phyloP scores from a whole-genome alignment of 2,329 filamentous ascomycete genomes.

The Pyricularia pennisetigena region DNA sequence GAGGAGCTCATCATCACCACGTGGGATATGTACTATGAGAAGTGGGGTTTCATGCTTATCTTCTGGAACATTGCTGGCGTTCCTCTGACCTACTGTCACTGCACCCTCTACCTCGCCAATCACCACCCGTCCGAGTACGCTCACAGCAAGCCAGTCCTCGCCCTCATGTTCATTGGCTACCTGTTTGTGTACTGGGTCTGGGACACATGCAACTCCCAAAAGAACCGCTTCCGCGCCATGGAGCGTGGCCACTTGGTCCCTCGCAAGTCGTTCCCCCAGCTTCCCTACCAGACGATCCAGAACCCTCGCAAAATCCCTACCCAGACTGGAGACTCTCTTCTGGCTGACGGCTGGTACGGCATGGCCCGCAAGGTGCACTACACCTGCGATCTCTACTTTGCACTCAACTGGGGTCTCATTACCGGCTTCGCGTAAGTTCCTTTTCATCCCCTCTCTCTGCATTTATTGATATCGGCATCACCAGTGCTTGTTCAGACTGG shows the following conservation, averaged over 20 bases:
- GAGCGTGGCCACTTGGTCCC: slow-evolving; percentile 54
- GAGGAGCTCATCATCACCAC: slow-evolving; percentile 74
- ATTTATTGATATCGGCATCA: neutral
- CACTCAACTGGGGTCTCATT: slow-evolving; percentile 68
- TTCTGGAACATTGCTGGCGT: slow-evolving; percentile 85
- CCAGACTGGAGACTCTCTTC: slow-evolving; percentile 56
- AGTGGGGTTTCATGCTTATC: slow-evolving; percentile 83
- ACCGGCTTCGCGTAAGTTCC: slow-evolving; percentile 52
- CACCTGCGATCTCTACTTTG: slow-evolving; percentile 70
- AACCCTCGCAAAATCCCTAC: slow-evolving; percentile 66
- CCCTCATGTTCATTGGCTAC: slow-evolving; percentile 51
- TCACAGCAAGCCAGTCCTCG: slow-evolving; percentile 55
- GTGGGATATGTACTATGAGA: slow-evolving; percentile 87
- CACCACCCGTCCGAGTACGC: slow-evolving; percentile 60
- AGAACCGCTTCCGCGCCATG: slow-evolving; percentile 69
- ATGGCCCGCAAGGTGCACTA: slow-evolving; percentile 72
- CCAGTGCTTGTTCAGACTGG: neutral
- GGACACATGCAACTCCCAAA: slow-evolving; percentile 76
- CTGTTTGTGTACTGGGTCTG: slow-evolving; percentile 74
- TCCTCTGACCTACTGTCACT: slow-evolving; percentile 74
- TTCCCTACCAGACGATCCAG: slow-evolving; percentile 66
- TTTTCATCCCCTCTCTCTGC: slow-evolving; percentile 9
- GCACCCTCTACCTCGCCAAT: slow-evolving; percentile 69
- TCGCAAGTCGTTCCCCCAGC: slow-evolving; percentile 68
- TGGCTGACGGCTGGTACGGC: slow-evolving; percentile 71